Conservation (phyloP, 768 basidiomycete species). For the Amanita pseudoporphyria region DNA sequence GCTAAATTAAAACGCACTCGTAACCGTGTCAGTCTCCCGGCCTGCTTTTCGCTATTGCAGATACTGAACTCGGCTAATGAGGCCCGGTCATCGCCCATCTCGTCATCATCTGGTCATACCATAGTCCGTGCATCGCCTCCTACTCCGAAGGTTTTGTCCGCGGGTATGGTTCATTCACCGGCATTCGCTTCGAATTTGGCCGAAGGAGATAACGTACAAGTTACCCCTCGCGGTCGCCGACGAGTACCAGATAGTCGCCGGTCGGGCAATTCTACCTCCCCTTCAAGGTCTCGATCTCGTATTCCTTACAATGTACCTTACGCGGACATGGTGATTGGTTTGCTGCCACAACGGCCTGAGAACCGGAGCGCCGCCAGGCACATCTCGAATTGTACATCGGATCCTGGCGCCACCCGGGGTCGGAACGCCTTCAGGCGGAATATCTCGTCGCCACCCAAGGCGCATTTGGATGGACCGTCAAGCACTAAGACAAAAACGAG, state of each 20-base stretch:
- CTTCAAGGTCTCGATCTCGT: constrained; percentile 29
- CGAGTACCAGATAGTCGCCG: constrained; percentile 26
- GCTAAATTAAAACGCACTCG: constrained; percentile 39
- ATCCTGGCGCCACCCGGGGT: constrained; percentile 31
- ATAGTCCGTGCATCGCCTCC: constrained; percentile 46
- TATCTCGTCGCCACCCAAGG: constrained; percentile 48
- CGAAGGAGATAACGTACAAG: constrained; percentile 22
- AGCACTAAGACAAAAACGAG: constrained; percentile 27
- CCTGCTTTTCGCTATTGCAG: constrained; percentile 67
- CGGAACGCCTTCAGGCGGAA: constrained; percentile 43
- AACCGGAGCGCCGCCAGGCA: constrained; percentile 23
- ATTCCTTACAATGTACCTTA: background rate
- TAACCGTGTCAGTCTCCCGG: constrained; percentile 66
- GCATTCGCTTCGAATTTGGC: constrained; percentile 12
- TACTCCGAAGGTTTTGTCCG: constrained; percentile 41
- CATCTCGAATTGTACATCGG: constrained; percentile 37
- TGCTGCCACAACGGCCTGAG: constrained; percentile 1
- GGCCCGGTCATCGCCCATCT: constrained; percentile 29
- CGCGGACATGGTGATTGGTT: background rate
- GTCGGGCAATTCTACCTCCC: constrained; percentile 27
- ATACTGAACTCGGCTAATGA: constrained; percentile 28
- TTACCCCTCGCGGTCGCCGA: constrained; percentile 46
- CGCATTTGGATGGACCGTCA: constrained; percentile 22
- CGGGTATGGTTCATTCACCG: constrained; percentile 17
- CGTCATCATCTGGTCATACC: constrained; percentile 39